phyloP scores from a whole-genome alignment of 2,329 filamentous ascomycete genomes.

The Epichloe elymi region DNA sequence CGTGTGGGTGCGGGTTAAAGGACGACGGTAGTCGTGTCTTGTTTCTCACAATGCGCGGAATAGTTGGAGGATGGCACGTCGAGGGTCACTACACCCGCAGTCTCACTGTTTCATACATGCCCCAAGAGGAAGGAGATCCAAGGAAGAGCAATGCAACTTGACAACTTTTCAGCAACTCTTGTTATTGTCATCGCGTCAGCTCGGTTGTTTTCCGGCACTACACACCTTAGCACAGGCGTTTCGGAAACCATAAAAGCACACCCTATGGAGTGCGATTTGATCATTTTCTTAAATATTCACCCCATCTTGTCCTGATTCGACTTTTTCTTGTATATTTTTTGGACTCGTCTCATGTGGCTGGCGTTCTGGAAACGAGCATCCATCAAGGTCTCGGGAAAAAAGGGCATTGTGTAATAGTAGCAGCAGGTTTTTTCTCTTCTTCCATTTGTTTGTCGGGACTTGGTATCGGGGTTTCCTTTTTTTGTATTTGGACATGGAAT shows the following conservation, averaged over 20 bases:
- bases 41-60: neutral
- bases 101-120: no score
- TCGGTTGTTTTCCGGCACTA: neutral
- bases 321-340: neutral
- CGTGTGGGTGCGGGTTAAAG: neutral
- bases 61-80: no score
- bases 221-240: neutral
- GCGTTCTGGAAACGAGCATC: constrained; percentile 4
- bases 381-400: neutral
- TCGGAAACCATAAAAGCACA: neutral
- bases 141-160: neutral
- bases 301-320: neutral
- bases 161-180: neutral
- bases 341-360: neutral
- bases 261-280: neutral
- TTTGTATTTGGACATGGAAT: neutral
- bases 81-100: no score
- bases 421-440: neutral
- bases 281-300: constrained; percentile 2
- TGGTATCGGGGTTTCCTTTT: neutral
- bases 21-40: neutral
- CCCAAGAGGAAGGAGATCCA: neutral
- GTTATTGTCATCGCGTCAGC: neutral
- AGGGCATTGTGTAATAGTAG: constrained; percentile 1
- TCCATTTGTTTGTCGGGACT: neutral